phyloP scores from a whole-genome alignment of 2,329 filamentous ascomycete genomes.

The Sclerotinia sclerotiorum region DNA sequence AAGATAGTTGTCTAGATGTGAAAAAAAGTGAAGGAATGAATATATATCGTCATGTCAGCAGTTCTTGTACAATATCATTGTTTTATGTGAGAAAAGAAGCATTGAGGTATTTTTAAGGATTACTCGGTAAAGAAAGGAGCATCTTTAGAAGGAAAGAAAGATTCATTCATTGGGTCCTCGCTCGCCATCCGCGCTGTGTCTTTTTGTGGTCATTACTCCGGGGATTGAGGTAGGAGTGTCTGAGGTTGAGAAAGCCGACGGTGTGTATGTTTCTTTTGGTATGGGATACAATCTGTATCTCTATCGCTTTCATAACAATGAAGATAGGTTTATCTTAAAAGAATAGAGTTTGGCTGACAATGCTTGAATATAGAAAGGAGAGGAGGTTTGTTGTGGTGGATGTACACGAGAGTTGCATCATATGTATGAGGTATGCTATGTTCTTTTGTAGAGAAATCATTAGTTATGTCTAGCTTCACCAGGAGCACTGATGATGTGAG shows the following conservation, averaged over 20 bases:
- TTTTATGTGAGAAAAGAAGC: conserved; percentile 3
- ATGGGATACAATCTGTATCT: background rate
- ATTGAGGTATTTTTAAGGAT: background rate
- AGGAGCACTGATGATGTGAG: background rate
- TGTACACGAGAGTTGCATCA: background rate
- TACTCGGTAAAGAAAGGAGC: conserved; percentile 19
- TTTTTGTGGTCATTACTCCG: background rate
- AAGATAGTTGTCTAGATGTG: background rate
- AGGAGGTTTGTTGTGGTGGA: background rate
- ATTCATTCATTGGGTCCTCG: background rate
- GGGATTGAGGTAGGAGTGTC: no score
- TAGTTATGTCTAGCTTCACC: background rate
- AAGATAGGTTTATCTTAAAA: background rate
- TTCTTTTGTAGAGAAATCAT: background rate
- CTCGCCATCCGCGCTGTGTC: background rate
- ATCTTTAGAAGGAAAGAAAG: background rate
- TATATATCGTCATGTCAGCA: conserved; percentile 22
- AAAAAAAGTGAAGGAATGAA: background rate
- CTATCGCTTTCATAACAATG: background rate
- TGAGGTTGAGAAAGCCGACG: background rate
- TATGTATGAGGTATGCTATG: conserved; percentile 5
- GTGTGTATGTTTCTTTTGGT: conserved; percentile 9
- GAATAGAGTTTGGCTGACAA: background rate
- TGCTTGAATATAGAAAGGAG: background rate
- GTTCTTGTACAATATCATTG: conserved; percentile 20